Base-by-base conservation (phyloP, 805 yeast genomes). In the Saccharomycodes ludwigii region DNA sequence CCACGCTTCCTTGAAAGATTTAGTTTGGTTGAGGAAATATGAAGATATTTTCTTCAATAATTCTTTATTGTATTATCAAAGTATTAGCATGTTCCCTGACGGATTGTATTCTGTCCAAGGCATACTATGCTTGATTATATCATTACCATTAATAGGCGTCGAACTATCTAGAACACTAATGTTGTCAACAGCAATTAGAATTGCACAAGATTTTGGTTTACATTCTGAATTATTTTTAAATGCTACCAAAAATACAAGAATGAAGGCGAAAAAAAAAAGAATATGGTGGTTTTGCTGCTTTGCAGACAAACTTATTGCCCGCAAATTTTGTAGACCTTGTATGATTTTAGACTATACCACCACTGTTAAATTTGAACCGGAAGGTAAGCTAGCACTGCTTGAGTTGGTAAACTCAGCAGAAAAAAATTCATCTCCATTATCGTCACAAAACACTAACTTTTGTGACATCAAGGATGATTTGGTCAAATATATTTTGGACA, bases 241-340 rank as follows among this genome's bases (percentile, higher is more conserved):
- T 31, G 32, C 27, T 18, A 37, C 19, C 23, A 38, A 20, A 14
- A 37, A 20, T 10, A 32, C 21, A n/a, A 21, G 25, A 23, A 18
- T 20, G 27, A 34, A 26, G 27, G 31, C 24, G 11, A 34, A 31
- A 14, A 31, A 36, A 18, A 34, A 28, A 12, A 32, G 32, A 23
- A 15, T 39, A 3, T 39, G 42, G 40, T 35, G 38, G 35, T 26
- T 39, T 19, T 39, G 42, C 29, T 38, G 38, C 14, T 32, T 33
- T 23, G 27, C 31, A 18, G 42, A 39, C 29, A 31, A 31, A 9
- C 27, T 34, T 20, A 14, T 37, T n/a, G 25, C 40, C 13, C 24
- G 33, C 18, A 28, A 27, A 3, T 30, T 31, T 4, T 33, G 34
- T 10, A 37, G 32, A 21, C 42, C 42, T 6, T 30, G 37, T 12